phyloP scores from a whole-genome alignment of 257 asterid species.

The Eustoma russellianum region DNA sequence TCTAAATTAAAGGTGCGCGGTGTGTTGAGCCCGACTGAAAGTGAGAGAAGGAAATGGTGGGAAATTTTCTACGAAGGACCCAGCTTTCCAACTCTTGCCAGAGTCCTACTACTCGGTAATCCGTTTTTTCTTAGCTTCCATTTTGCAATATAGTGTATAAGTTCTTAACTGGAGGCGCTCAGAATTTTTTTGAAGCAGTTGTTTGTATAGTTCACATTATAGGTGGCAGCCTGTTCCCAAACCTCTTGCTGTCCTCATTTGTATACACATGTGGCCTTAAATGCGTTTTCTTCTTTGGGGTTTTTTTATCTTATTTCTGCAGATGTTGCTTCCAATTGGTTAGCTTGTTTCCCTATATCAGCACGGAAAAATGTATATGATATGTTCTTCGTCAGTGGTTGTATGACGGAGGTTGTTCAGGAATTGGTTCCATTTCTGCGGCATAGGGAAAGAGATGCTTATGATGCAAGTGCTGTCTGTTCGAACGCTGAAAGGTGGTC shows the following conservation, averaged over 20 bases:
- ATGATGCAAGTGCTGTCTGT: slow-evolving; percentile 40
- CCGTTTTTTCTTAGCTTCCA: no score
- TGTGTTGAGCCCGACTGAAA: slow-evolving; percentile 28
- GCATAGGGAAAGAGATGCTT: slow-evolving; percentile 30
- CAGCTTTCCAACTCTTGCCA: slow-evolving; percentile 54
- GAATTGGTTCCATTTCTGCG: slow-evolving; percentile 73
- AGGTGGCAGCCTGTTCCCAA: no score
- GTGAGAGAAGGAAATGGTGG: slow-evolving; percentile 55
- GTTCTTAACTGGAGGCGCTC: no score
- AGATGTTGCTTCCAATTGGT: slow-evolving; percentile 87
- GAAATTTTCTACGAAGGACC: slow-evolving; percentile 60
- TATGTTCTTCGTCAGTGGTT: slow-evolving; percentile 63
- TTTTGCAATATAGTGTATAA: no score
- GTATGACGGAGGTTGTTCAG: slow-evolving; percentile 50
- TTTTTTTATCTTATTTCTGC: slow-evolving; percentile 10
- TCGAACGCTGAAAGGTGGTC: slow-evolving; percentile 76
- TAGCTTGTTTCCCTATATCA: slow-evolving; percentile 77
- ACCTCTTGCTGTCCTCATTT: no score
- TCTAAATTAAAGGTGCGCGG: slow-evolving; percentile 16
- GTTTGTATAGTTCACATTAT: no score
- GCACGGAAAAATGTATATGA: slow-evolving; percentile 69
- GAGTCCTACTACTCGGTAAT: slow-evolving; percentile 62
- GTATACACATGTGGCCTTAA: not conserved
- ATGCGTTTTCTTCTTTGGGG: not conserved
- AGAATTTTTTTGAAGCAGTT: no score